phyloP scores from a whole-genome alignment of 352 stramenopile genomes.

The Phytophthora sansomeana region DNA sequence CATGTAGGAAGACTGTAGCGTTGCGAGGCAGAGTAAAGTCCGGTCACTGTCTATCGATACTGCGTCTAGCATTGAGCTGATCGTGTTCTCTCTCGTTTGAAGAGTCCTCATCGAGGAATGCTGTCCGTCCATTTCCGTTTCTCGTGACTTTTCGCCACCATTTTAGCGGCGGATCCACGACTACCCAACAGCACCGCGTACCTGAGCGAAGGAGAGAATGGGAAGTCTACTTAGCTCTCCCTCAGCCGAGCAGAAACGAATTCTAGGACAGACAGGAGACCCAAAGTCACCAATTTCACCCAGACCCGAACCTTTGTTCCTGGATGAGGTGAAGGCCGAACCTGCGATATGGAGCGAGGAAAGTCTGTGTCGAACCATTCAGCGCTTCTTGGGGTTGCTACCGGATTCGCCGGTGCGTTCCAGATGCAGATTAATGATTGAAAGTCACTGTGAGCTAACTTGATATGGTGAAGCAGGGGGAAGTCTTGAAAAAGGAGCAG shows the following conservation, averaged over 20 bases:
- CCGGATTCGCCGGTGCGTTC: slow-evolving; percentile 59
- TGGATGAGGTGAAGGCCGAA: slow-evolving; percentile 60
- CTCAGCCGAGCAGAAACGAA: slow-evolving; percentile 16
- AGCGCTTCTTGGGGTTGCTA: slow-evolving; percentile 66
- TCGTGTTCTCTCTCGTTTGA: slow-evolving; percentile 17
- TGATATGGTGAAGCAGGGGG: slow-evolving; percentile 23
- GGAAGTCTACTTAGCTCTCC: slow-evolving; percentile 24
- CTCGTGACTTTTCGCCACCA: slow-evolving; percentile 19
- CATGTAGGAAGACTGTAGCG: too few species aligned
- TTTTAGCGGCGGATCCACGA: background rate
- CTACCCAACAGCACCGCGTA: slow-evolving; percentile 2
- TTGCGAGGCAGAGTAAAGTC: too few species aligned
- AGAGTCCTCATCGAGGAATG: background rate
- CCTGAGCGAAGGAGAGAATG: slow-evolving; percentile 27
- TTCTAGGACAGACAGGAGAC: slow-evolving; percentile 3
- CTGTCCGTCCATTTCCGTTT: slow-evolving; percentile 20
- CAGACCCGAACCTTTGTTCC: slow-evolving; percentile 42
- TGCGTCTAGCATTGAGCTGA: too few species aligned
- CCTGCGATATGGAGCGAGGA: slow-evolving; percentile 62
- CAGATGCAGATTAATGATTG: background rate
- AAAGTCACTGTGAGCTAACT: background rate
- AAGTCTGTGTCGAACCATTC: slow-evolving; percentile 53
- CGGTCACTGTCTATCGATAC: too few species aligned
- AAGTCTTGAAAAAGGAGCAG: slow-evolving; percentile 53
- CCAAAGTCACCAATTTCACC: slow-evolving; percentile 4